Evolutionary conservation across 306 rosid species (phyloP), one percentile per base, ranked within the genome.

Genomic region (Potentilla sterilis): DNA sequence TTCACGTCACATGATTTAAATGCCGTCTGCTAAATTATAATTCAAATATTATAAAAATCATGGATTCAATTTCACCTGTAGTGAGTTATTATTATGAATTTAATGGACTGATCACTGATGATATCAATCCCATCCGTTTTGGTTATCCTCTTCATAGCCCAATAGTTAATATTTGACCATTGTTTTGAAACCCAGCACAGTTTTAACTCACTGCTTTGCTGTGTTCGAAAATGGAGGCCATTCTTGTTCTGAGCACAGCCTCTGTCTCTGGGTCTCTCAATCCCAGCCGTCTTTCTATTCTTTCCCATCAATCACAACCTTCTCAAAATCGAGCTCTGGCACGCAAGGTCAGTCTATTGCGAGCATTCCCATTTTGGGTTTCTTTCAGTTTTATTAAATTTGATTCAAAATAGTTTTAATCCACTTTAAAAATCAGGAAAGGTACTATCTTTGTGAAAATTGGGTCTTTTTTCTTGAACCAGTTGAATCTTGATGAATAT

Each of bases 331-430:
- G 77, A 57, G 49, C 67, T 66, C 68, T 82, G 21, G 81, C 69
- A 8, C 73, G 71, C 44, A 87, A 84, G 86, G 90, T 78, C 65
- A 28, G 21, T 73, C 51, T 41, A 6, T 54, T 28, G 5, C 9
- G 24, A 47, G n/a, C 42, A 28, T 14, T 44, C 28, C 16, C 24
- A 14, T 69, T 43, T 47, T 44, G 55, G 41, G 68, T 44, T 44
- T 4, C 46, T 67, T 24, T 7, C 34, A 52, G 11, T 54, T 54
- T n/a, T n/a, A 54, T 54, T 54, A 0, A 28, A 69, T 8, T 69
- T 32, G 2, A 28, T 8, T 4, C 15, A 69, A 69, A 28, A 42
- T 28, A 48, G 42, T 8, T 47, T 59, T 2, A 47, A 4, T 15
- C 48, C 55, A 44, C 14, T 67, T 10, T 42, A 21, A 14, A 14